phyloP scores from a whole-genome alignment of 768 basidiomycete genomes.

The Cyclocybe aegerita region DNA sequence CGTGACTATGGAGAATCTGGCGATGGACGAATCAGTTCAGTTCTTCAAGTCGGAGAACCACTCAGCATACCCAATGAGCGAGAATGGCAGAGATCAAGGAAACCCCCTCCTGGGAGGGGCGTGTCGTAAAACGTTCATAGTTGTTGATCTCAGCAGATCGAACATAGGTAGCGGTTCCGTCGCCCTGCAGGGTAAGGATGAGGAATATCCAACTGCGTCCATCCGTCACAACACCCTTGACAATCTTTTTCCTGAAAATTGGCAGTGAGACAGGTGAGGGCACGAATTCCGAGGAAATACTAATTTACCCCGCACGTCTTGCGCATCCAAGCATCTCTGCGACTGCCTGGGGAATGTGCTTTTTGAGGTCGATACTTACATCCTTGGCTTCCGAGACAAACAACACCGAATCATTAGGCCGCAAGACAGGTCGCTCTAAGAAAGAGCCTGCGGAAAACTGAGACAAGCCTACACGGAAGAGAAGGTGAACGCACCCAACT shows the following conservation, averaged over 20 bases:
- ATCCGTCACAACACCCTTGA: conserved; percentile 6
- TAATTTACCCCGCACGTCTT: neutral
- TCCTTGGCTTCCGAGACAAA: conserved; percentile 6
- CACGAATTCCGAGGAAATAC: neutral
- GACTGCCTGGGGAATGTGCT: conserved; percentile 3
- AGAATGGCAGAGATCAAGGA: conserved; percentile 3
- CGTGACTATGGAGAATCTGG: neutral
- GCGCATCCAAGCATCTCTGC: conserved; percentile 4
- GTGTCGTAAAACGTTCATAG: neutral
- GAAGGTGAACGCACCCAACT: conserved; percentile 4
- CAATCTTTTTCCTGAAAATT: conserved; percentile 6
- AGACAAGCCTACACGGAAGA: conserved; percentile 2
- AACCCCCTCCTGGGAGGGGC: neutral
- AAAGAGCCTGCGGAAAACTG: conserved; percentile 2
- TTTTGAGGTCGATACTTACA: neutral
- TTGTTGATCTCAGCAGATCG: conserved; percentile 1
- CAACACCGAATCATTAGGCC: neutral
- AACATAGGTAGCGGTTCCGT: conserved; percentile 1
- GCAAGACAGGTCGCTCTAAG: conserved; percentile 2
- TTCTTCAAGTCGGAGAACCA: neutral
- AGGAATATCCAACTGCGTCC: conserved; percentile 5
- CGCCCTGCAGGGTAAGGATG: conserved; percentile 4
- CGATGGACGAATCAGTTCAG: neutral
- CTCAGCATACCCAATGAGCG: conserved; percentile 4
- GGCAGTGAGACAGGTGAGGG: neutral